A percentile compares a stretch with the other conserved stretches of the same genome.
phyloP scores from a whole-genome alignment of 2,329 filamentous ascomycete species.

The Colletotrichum brevisporum region DNA sequence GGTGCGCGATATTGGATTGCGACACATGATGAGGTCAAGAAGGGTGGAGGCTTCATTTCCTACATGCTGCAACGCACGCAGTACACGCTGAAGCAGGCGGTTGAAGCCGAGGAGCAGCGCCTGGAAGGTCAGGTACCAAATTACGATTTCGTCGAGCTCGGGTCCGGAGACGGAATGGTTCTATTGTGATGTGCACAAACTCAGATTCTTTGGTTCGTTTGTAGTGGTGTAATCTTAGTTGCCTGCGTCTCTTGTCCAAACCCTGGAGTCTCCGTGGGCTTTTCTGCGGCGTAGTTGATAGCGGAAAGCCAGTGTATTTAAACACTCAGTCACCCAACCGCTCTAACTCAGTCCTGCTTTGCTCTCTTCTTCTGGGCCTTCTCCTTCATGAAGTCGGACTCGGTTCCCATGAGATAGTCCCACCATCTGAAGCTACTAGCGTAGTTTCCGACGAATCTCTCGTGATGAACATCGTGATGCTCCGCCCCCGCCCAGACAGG shows the following conservation, averaged over 20 bases:
- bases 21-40: constrained; percentile 76
- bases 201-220: background rate
- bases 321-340: too few relatives aligned
- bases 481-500: constrained; percentile 98
- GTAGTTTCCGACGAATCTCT: constrained; percentile 94
- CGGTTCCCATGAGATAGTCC: constrained; percentile 65
- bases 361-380: background rate
- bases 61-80: constrained; percentile 60
- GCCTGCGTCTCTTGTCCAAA: too few relatives aligned
- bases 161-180: constrained; percentile 69
- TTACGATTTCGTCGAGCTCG: constrained; percentile 65
- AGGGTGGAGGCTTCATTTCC: constrained; percentile 69
- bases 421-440: constrained; percentile 85
- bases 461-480: constrained; percentile 97
- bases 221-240: too few relatives aligned
- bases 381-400: background rate
- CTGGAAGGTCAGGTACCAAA: constrained; percentile 51
- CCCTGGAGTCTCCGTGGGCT: too few relatives aligned
- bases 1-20: constrained; percentile 74
- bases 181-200: constrained; percentile 53
- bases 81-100: constrained; percentile 60
- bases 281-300: too few relatives aligned
- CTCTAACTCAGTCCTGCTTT: background rate
- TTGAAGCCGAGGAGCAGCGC: constrained; percentile 52
- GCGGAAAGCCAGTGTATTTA: too few relatives aligned